Evolutionary conservation across 169 alveolate genomes (phyloP).

Genomic region (Plasmodium knowlesi): DNA sequence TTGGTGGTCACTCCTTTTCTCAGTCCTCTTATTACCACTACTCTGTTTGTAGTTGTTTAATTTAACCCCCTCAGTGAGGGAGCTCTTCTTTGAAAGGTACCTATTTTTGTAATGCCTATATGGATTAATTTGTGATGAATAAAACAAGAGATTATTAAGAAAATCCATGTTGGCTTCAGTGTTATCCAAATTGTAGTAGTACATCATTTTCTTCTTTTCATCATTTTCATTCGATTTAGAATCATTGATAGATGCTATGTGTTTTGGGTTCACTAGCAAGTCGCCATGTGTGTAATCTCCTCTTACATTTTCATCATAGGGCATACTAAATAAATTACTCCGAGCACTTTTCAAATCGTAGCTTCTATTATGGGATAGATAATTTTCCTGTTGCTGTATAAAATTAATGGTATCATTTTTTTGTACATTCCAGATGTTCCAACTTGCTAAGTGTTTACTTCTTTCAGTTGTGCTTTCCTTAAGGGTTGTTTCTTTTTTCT

Average conservation of each 20-base stretch:
- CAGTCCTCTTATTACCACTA: neutral
- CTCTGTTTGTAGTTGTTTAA: neutral
- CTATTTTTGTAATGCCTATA: conserved; percentile 11
- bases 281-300: neutral
- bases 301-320: neutral
- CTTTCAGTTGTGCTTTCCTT: neutral
- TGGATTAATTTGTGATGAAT: conserved; percentile 11
- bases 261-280: neutral
- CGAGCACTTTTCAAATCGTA: neutral
- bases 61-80: neutral
- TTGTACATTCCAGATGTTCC: neutral
- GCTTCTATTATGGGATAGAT: neutral
- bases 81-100: neutral
- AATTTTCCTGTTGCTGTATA: neutral
- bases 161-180: neutral
- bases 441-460: neutral
- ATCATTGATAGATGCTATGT: neutral
- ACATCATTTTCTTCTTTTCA: neutral
- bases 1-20: neutral
- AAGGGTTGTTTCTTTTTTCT: neutral
- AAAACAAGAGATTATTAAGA: conserved; percentile 6
- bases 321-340: neutral
- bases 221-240: neutral
- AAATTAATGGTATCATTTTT: neutral
- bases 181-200: neutral